Base-by-base conservation (phyloP, 2,329 filamentous ascomycete species). In the Emergomyces orientalis region DNA sequence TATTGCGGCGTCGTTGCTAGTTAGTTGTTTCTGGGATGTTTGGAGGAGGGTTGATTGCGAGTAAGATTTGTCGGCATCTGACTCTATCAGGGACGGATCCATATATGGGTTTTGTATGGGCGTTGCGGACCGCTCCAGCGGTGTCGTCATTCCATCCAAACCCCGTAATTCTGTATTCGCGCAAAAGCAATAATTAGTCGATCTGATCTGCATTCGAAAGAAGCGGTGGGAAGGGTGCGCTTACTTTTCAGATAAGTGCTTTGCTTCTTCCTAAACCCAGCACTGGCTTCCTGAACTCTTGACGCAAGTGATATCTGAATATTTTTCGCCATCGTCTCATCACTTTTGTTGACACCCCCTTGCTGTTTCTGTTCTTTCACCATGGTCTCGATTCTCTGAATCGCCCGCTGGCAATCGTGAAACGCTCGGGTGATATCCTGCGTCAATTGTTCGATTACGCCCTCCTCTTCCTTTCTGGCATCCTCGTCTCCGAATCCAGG, bases 401-500 rank as follows among this genome's bases (percentile, higher is more conserved):
- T 96, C 63, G 89, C 88, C 64, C 86, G 85, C 75, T 97, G 92
- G 74, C 94, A 99, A 61, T 88, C 85, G 71, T 96, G 91, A 72
- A 99, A 99, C 52, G 85, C 85, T 65, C 86, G 85, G 1, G 94
- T 99, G 71, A 99, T 94, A 65, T 89, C 85, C 76, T 95, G 90
- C 0, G 94, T 99, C 71, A 97, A 80, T 65, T 82, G 81, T 78
- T 99, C 94, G 70, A 99, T 99, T 73, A 95, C 88, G 59, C 84
- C 80, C 78, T 97, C 94, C 74, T 99, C 94, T 65, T 85, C 84
- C 73, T 82, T 87, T 78, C 96, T 94, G 51, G 91, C 84, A 62
- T 91, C 90, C 69, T 97, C 93, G 71, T 99, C 94, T 72, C 97
- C 91, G 77, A 99, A 99, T 34, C 93, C 92, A 0, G 94, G 94